Evolutionary conservation across 371 early-diverging fungal species (phyloP).

Genomic region (Coemansia sp.): DNA sequence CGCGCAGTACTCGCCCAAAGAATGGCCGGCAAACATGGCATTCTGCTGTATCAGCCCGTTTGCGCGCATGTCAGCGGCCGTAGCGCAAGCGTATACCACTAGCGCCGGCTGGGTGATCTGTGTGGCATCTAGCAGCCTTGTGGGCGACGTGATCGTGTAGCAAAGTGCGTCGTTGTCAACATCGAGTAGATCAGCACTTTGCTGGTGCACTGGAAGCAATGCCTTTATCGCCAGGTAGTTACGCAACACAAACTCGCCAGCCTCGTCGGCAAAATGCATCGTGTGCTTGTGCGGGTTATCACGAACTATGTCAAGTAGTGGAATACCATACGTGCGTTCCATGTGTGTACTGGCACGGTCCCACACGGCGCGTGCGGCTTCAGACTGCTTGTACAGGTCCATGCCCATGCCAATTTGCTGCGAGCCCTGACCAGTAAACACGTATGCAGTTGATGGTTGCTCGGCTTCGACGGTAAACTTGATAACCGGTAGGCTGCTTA

Average conservation of each 20-base stretch:
- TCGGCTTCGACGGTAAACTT: conserved; percentile 87
- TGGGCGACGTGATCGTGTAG: conserved; percentile 87
- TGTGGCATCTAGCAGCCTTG: conserved; percentile 89
- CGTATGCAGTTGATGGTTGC: conserved; percentile 86
- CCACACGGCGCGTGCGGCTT: conserved; percentile 87
- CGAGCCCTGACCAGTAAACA: conserved; percentile 97
- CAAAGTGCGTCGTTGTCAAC: conserved; percentile 5
- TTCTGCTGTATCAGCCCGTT: conserved; percentile 81
- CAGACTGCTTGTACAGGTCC: conserved; percentile 84
- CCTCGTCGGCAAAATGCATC: conserved; percentile 87
- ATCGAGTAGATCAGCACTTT: conserved; percentile 54
- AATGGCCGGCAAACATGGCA: conserved; percentile 93
- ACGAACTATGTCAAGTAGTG: conserved; percentile 89
- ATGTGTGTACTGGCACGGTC: conserved; percentile 88
- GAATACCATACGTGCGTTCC: conserved; percentile 81
- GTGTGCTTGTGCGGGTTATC: conserved; percentile 83
- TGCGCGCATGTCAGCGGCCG: conserved; percentile 87
- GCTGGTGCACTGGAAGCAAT: neutral
- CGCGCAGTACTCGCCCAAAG: conserved; percentile 93
- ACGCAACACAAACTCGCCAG: conserved; percentile 81
- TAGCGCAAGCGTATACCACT: conserved; percentile 86
- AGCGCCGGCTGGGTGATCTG: conserved; percentile 95
- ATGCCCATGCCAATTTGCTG: conserved; percentile 96
- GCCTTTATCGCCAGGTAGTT: conserved; percentile 28
- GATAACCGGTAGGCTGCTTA: conserved; percentile 75